Evolutionary conservation across 768 basidiomycete genomes (phyloP).

Genomic region (Suillus sp.): DNA sequence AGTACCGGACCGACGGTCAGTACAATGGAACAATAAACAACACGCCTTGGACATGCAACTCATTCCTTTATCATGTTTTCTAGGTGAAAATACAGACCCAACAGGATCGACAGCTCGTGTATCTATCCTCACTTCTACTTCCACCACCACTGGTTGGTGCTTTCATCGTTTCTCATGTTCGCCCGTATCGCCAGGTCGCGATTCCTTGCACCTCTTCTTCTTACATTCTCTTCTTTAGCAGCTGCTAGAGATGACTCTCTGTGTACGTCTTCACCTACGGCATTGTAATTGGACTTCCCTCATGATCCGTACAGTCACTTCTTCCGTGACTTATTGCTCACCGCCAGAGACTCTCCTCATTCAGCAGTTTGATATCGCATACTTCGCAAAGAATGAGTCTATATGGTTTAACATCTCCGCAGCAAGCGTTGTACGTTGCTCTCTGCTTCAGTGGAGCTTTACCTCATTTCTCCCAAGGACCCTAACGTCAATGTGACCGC

Average conservation of each 20-base stretch:
- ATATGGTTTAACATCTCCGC: conserved; percentile 85
- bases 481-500: conserved; percentile 80
- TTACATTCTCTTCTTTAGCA: conserved; percentile 41
- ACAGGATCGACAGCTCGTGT: conserved; percentile 29
- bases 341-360: conserved; percentile 80
- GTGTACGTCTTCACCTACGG: conserved; percentile 48
- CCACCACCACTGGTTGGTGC: conserved; percentile 15
- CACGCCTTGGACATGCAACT: conserved; percentile 32
- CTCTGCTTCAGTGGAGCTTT: conserved; percentile 4
- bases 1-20: conserved; percentile 25
- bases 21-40: conserved; percentile 32
- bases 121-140: conserved; percentile 23
- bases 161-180: conserved; percentile 51
- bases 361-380: conserved; percentile 74
- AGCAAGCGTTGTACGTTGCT: conserved; percentile 73
- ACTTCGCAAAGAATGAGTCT: conserved; percentile 69
- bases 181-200: conserved; percentile 78
- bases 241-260: conserved; percentile 55
- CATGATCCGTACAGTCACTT: conserved; percentile 58
- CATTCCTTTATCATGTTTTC: conserved; percentile 27
- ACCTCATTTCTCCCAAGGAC: conserved; percentile 45
- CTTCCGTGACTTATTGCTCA: conserved; percentile 85
- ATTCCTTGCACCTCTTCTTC: conserved; percentile 46
- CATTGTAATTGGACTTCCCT: conserved; percentile 11
- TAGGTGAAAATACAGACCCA: conserved; percentile 16